A percentile compares a stretch with the other conserved stretches of the same genome.
These are phyloP conservation scores for Beauveria sp. DNA, from an alignment of 2,329 filamentous ascomycete genomes.

Conservation along the genomic window DNA sequence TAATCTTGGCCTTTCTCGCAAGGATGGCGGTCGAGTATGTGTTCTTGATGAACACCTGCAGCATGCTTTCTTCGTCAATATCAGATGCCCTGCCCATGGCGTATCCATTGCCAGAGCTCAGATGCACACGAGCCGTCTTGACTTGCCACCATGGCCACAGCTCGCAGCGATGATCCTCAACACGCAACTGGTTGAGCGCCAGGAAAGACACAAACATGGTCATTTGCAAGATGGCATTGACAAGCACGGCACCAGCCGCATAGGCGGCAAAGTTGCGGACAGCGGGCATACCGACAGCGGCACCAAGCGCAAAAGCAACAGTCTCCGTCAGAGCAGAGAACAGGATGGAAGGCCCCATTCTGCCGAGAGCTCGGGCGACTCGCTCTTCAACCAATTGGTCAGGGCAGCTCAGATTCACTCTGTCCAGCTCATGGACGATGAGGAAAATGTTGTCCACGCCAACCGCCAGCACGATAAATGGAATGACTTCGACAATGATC, in stretches of 20 bases:
- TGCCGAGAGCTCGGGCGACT: slow-evolving; percentile 78
- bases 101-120: slow-evolving; percentile 50
- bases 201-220: slow-evolving; percentile 95
- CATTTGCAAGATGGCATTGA: slow-evolving; percentile 93
- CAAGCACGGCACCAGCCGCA: slow-evolving; percentile 88
- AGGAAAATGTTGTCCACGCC: slow-evolving; percentile 99
- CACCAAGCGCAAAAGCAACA: slow-evolving; percentile 82
- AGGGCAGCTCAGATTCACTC: slow-evolving; percentile 85
- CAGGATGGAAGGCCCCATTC: slow-evolving; percentile 94
- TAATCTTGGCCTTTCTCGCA: slow-evolving; percentile 69
- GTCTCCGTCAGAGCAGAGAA: slow-evolving; percentile 94
- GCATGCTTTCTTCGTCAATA: slow-evolving; percentile 69
- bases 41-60: slow-evolving; percentile 87
- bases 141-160: slow-evolving; percentile 86
- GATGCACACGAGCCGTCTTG: slow-evolving; percentile 61
- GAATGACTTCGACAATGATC: slow-evolving; percentile 97
- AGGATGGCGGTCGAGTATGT: slow-evolving; percentile 78
- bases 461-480: slow-evolving; percentile 91
- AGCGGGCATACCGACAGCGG: slow-evolving; percentile 94
- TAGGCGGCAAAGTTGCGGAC: slow-evolving; percentile 97
- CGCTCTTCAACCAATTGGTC: slow-evolving; percentile 82
- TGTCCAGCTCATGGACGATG: slow-evolving; percentile 95
- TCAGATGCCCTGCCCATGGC: slow-evolving; percentile 54
- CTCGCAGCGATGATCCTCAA: slow-evolving; percentile 82
- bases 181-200: slow-evolving; percentile 81